Evolutionary conservation across 2,329 filamentous ascomycete species (phyloP).

Genomic region (Xylaria multiplex): DNA sequence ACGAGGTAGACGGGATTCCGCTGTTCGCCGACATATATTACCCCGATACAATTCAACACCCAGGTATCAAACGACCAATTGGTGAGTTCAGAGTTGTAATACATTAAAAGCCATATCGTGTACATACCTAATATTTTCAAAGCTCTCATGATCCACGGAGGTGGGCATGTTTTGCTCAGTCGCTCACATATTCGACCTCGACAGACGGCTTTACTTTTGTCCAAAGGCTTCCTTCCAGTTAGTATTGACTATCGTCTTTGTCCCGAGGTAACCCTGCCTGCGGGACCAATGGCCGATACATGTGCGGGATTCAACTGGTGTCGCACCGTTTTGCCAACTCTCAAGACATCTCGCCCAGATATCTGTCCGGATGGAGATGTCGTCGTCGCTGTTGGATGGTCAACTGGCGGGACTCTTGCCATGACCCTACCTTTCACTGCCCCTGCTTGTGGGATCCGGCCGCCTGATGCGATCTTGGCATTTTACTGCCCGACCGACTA

Average conservation of each 20-base stretch:
- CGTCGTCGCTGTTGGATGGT: slow-evolving; percentile 57
- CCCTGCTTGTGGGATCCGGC: slow-evolving; percentile 41
- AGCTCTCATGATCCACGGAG: slow-evolving; percentile 60
- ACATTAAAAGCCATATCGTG: too few relatives aligned
- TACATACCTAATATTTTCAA: too few relatives aligned
- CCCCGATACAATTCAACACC: too few relatives aligned
- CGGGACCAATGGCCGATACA: slow-evolving; percentile 58
- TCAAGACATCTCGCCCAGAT: too few relatives aligned
- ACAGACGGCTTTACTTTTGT: slow-evolving; percentile 53
- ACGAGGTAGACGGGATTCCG: too few relatives aligned
- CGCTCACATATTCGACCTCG: slow-evolving; percentile 51
- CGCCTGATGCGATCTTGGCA: slow-evolving; percentile 56
- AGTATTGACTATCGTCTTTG: slow-evolving; percentile 62
- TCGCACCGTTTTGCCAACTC: too few relatives aligned
- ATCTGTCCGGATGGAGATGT: slow-evolving; percentile 30
- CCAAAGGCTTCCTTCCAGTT: slow-evolving; percentile 57
- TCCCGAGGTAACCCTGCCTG: slow-evolving; percentile 56
- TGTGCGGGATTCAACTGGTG: slow-evolving; percentile 53
- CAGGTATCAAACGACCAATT: too few relatives aligned
- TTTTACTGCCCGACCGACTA: slow-evolving; percentile 55
- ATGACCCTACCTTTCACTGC: slow-evolving; percentile 56
- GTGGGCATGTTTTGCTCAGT: slow-evolving; percentile 54
- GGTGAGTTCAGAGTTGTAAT: too few relatives aligned
- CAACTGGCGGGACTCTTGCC: slow-evolving; percentile 58
- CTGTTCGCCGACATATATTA: too few relatives aligned